Evolutionary conservation across 2,329 filamentous ascomycete species (phyloP).

Genomic region (Orbilia oligospora): DNA sequence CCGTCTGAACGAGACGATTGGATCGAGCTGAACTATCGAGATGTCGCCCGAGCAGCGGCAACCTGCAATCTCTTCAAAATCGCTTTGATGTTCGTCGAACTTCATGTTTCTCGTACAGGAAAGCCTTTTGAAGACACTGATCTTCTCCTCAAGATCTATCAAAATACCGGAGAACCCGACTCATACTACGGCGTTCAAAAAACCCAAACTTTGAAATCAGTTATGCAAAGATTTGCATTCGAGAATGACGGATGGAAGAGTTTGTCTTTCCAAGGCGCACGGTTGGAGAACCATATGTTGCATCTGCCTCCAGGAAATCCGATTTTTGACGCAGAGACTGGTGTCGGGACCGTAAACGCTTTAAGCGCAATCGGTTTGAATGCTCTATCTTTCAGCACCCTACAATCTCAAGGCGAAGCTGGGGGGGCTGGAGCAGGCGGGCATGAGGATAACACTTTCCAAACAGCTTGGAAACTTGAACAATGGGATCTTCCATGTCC

Average conservation of each 20-base stretch:
- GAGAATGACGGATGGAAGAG: constrained; percentile 89
- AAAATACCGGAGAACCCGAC: constrained; percentile 94
- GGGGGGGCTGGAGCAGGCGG: constrained; percentile 69
- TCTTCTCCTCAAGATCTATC: constrained; percentile 85
- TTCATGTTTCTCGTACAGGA: constrained; percentile 70
- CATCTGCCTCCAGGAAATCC: constrained; percentile 64
- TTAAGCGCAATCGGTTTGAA: constrained; percentile 85
- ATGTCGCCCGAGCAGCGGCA: constrained; percentile 79
- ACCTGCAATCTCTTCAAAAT: constrained; percentile 88
- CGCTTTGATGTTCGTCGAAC: constrained; percentile 85
- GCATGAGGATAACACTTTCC: constrained; percentile 79
- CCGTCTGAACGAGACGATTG: constrained; percentile 84
- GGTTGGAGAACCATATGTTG: constrained; percentile 87
- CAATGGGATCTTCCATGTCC: constrained; percentile 92
- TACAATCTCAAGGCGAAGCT: constrained; percentile 76
- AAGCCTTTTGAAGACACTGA: constrained; percentile 72
- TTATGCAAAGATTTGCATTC: constrained; percentile 87
- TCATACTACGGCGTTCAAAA: constrained; percentile 93
- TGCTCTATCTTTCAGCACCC: constrained; percentile 84
- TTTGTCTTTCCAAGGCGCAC: constrained; percentile 89
- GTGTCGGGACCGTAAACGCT: constrained; percentile 79
- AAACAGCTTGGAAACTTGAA: constrained; percentile 84
- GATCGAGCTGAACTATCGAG: constrained; percentile 84
- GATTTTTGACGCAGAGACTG: constrained; percentile 67
- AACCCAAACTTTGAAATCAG: constrained; percentile 80